Evolutionary conservation across 805 yeast genomes (phyloP).

Genomic region (Cyberlindnera japonica): DNA sequence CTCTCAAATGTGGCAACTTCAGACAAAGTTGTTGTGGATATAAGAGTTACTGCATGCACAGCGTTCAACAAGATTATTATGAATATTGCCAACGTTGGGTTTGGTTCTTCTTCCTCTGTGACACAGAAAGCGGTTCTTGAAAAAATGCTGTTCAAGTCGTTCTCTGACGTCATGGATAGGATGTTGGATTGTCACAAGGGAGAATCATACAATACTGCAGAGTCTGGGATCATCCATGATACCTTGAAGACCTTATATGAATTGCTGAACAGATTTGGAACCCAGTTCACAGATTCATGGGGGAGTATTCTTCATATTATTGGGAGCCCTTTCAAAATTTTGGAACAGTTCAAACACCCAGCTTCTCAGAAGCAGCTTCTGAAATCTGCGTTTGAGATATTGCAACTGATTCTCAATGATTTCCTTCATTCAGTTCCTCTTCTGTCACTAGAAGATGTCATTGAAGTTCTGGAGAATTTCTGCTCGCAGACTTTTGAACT

Average conservation of each 20-base stretch:
- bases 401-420: constrained; percentile 83
- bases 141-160: constrained; percentile 43
- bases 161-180: constrained; percentile 41
- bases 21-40: constrained; percentile 38
- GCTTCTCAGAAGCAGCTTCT: constrained; percentile 36
- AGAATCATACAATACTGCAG: constrained; percentile 46
- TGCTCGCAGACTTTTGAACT: constrained; percentile 68
- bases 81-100: constrained; percentile 25
- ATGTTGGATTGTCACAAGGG: constrained; percentile 33
- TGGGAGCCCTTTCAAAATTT: constrained; percentile 51
- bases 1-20: constrained; percentile 44
- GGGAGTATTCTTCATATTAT: constrained; percentile 58
- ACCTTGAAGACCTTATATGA: constrained; percentile 61
- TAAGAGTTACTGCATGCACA: constrained; percentile 46
- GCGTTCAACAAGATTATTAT: constrained; percentile 50
- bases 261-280: constrained; percentile 77
- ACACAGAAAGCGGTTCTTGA: constrained; percentile 35
- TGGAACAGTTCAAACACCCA: constrained; percentile 25
- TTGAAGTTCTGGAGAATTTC: constrained; percentile 70
- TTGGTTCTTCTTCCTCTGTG: constrained; percentile 3
- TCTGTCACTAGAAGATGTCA: constrained; percentile 56
- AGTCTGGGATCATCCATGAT: constrained; percentile 63
- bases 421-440: constrained; percentile 71
- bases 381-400: constrained; percentile 72
- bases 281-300: constrained; percentile 65